These are phyloP conservation scores for Exophiala sp. DNA, from an alignment of 2,329 filamentous ascomycete species.

Conservation along the genomic window DNA sequence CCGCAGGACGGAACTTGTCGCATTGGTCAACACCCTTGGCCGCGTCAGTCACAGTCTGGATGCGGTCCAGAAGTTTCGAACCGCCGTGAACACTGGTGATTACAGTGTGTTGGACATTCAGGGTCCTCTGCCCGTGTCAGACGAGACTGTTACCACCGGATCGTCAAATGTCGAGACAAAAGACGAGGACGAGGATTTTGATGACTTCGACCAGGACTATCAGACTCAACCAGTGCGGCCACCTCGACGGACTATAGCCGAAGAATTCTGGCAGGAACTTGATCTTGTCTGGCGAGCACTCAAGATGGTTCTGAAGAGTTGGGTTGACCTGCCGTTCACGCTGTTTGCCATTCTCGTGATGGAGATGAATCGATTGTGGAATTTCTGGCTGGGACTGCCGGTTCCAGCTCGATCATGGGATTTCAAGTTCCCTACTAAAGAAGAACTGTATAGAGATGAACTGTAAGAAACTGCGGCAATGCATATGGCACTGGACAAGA, in stretches of 20 bases:
- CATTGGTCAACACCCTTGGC: constrained; percentile 89
- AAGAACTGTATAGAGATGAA: constrained; percentile 38
- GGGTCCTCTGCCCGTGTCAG: constrained; percentile 6
- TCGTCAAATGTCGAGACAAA: neutral
- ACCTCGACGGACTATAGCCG: constrained; percentile 45
- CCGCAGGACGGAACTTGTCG: constrained; percentile 86
- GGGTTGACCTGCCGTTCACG: constrained; percentile 64
- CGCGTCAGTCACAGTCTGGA: constrained; percentile 77
- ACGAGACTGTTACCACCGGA: neutral
- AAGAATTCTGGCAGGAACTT: constrained; percentile 64
- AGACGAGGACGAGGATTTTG: neutral
- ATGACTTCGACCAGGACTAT: constrained; percentile 41
- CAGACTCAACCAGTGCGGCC: constrained; percentile 6
- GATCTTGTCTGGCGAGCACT: constrained; percentile 59
- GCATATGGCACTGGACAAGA: neutral
- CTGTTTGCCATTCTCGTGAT: constrained; percentile 58
- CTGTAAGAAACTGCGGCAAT: too few relatives aligned
- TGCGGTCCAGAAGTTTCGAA: constrained; percentile 69
- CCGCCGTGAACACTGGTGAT: constrained; percentile 39
- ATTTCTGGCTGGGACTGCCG: constrained; percentile 62
- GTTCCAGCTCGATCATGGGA: constrained; percentile 57
- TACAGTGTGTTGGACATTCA: constrained; percentile 15
- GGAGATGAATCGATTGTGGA: constrained; percentile 56
- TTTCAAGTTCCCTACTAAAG: constrained; percentile 42
- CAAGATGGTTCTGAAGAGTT: constrained; percentile 66